A percentile compares a stretch with the other conserved stretches of the same genome.
Evolutionary conservation across 352 stramenopile species (phyloP).

Genomic region (Phytophthora ohioensis): DNA sequence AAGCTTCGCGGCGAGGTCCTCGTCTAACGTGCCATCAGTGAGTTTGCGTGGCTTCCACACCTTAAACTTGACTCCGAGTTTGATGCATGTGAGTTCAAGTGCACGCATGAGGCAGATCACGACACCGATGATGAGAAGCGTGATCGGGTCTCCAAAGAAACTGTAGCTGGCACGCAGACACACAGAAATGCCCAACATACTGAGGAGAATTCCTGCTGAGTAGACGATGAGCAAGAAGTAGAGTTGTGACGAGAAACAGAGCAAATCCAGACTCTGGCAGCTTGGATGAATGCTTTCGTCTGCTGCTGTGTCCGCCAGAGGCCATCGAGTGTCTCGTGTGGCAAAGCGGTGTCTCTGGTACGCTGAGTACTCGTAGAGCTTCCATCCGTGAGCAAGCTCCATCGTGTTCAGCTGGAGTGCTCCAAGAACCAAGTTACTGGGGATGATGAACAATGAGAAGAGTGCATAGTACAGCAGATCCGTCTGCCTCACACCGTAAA

Average conservation of each 20-base stretch:
- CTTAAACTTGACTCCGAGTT: conserved; percentile 77
- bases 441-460: conserved; percentile 96
- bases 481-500: conserved; percentile 94
- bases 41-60: conserved; percentile 95
- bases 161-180: conserved; percentile 95
- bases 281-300: conserved; percentile 95
- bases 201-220: conserved; percentile 88
- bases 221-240: conserved; percentile 93
- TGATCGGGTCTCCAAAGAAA: conserved; percentile 92
- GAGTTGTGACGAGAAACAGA: conserved; percentile 96
- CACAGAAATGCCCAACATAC: conserved; percentile 95
- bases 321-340: conserved; percentile 94
- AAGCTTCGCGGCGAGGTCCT: conserved; percentile 96
- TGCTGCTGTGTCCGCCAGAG: conserved; percentile 70
- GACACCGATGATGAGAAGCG: conserved; percentile 90
- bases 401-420: conserved; percentile 96
- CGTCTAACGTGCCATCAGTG: conserved; percentile 93
- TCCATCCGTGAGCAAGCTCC: conserved; percentile 97
- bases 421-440: conserved; percentile 94
- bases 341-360: conserved; percentile 97
- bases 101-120: conserved; percentile 82
- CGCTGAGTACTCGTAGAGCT: conserved; percentile 97
- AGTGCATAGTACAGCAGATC: conserved; percentile 96
- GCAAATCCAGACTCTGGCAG: conserved; percentile 94
- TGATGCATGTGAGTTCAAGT: conserved; percentile 66